Evolutionary conservation across 2,329 filamentous ascomycete genomes (phyloP), one percentile per base, ranked within the genome.

Genomic region (Pyricularia sp.): DNA sequence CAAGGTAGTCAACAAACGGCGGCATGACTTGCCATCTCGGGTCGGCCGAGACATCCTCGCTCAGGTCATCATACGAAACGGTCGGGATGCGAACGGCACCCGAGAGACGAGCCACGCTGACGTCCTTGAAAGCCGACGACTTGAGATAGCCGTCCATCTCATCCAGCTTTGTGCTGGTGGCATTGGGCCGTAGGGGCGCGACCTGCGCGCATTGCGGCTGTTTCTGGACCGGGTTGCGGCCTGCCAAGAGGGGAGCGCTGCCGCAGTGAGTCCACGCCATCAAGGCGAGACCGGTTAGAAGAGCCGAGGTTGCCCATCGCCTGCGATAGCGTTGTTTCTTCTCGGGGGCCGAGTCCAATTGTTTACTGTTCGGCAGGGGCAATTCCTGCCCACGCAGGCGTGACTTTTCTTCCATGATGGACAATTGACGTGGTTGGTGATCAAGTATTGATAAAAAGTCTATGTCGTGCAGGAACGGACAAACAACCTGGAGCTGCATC

Each of bases 11-110:
- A 6, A 85, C 83, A 68, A 91, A 82, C 2, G 83, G 78, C 64
- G 81, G 81, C 72, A 91, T 85, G 11, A 85, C 80, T 1, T 86
- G 81, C 83, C 88, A 91, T 67, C 85, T 81, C 63, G 81, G 76
- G 73, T 90, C 88, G 61, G 81, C 77, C 33, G 83, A 85, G 20
- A 89, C 77, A 0, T 78, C 76, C 17, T 28, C 28, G 4, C 84
- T 84, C 71, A 88, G 78, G 70, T 87, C 33, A 66, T 78, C 76
- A 61, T 76, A 76, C 31, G 75, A 76, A 61, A 76, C 72, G 20
- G 76, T 75, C 26, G 76, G 76, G 66, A 78, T 71, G 64, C 73
- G 71, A n/a, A 79, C 75, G 7, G 76, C 73, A 30, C 74, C 75
- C 0, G 76, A 73, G 10, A 77, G 73, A 6, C 77, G 74, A 17